Conservation (phyloP, 2,329 filamentous ascomycete species). For the Talaromyces sp. region DNA sequence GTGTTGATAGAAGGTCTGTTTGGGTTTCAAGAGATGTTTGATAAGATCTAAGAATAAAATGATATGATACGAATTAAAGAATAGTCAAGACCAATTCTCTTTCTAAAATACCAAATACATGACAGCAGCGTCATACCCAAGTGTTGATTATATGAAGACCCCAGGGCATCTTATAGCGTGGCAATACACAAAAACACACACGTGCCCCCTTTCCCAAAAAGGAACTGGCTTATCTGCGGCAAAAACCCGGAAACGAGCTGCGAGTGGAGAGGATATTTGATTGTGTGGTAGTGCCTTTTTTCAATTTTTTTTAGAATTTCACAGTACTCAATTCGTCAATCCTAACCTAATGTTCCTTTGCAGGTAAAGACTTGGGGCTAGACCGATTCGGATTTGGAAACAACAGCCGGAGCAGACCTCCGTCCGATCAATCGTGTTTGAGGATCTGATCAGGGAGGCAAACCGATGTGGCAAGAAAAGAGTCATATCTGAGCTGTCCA, state of each 20-base stretch:
- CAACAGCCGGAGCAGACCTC: constrained; percentile 7
- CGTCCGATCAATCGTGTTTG: background rate
- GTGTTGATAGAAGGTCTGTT: background rate
- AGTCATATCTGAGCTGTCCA: background rate
- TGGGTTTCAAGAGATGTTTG: background rate
- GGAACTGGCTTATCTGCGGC: constrained; percentile 1
- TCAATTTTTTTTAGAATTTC: background rate
- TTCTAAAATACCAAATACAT: background rate
- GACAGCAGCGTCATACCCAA: constrained; percentile 8
- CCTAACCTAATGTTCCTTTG: background rate
- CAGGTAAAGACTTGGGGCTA: constrained; percentile 10
- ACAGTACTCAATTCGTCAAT: background rate
- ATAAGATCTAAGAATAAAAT: background rate
- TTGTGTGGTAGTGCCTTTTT: background rate
- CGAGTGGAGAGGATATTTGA: constrained; percentile 10
- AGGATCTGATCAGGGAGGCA: background rate
- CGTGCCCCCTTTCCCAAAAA: background rate
- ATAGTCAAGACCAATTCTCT: background rate
- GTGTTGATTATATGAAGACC: background rate
- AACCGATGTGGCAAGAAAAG: constrained; percentile 4
- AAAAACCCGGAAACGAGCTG: constrained; percentile 13
- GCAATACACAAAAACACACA: background rate
- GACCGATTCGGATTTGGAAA: constrained; percentile 1
- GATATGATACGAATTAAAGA: background rate
- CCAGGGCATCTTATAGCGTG: constrained; percentile 5